phyloP scores from a whole-genome alignment of 345 rosid species.

The Cardamine occulta region DNA sequence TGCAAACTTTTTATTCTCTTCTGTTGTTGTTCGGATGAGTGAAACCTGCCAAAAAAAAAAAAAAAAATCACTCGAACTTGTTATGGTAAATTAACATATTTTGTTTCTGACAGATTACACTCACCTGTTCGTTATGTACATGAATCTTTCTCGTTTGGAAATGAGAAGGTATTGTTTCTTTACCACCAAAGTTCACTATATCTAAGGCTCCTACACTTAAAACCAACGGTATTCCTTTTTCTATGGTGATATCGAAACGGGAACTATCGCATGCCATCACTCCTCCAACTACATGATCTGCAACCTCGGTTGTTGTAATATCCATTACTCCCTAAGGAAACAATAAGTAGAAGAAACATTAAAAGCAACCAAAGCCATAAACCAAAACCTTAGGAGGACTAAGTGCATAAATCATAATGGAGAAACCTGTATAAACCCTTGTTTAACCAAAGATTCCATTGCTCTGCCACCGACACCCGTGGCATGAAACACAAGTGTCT shows the following conservation, averaged over 20 bases:
- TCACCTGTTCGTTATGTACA: conserved; percentile 85
- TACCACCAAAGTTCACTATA: conserved; percentile 91
- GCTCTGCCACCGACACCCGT: conserved; percentile 95
- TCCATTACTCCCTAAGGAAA: conserved; percentile 75
- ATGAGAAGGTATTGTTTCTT: conserved; percentile 68
- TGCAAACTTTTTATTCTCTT: conserved; percentile 78
- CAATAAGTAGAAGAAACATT: background rate
- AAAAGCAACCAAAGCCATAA: conserved; percentile 6
- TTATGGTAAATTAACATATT: background rate
- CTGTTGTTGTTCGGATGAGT: conserved; percentile 75
- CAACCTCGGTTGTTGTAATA: conserved; percentile 92
- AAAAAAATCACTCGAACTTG: background rate
- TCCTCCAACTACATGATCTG: conserved; percentile 90
- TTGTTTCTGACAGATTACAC: background rate
- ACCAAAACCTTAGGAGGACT: background rate
- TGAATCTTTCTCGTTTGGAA: conserved; percentile 72
- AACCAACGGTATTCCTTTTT: conserved; percentile 83
- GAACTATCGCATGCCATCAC: conserved; percentile 92
- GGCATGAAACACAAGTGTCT: conserved; percentile 90
- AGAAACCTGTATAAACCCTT: conserved; percentile 82
- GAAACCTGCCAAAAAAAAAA: conserved; percentile 60
- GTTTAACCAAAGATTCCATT: conserved; percentile 81
- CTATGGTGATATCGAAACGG: conserved; percentile 74
- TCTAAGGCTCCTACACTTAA: conserved; percentile 93
- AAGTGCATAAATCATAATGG: conserved; percentile 13